Evolutionary conservation across 2,329 filamentous ascomycete genomes (phyloP).

Genomic region (Penicillium sp.): DNA sequence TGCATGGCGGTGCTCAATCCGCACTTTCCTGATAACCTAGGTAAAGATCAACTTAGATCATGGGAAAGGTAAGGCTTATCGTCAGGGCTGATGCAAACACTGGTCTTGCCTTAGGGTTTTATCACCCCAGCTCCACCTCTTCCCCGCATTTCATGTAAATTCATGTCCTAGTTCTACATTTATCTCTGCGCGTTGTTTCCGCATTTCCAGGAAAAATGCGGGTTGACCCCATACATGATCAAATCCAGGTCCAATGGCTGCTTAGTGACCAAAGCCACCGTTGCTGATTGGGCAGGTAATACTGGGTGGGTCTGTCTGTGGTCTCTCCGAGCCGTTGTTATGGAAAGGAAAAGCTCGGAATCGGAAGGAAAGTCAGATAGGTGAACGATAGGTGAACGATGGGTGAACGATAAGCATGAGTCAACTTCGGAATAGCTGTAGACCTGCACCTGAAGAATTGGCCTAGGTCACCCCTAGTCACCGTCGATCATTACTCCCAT

Average conservation of each 20-base stretch:
- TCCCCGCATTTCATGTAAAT: neutral
- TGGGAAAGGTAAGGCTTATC: neutral
- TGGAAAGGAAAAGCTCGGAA: neutral
- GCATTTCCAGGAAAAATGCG: neutral
- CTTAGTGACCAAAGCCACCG: neutral
- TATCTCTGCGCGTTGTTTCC: neutral
- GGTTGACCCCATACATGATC: neutral
- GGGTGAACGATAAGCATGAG: too few relatives aligned
- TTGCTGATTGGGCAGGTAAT: neutral
- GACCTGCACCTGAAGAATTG: too few relatives aligned
- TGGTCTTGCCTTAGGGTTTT: neutral
- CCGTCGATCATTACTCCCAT: too few relatives aligned
- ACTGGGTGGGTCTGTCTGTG: neutral
- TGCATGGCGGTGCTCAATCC: neutral
- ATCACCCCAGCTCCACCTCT: neutral
- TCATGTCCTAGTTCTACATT: neutral
- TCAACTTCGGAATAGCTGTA: too few relatives aligned
- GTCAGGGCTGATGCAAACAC: neutral
- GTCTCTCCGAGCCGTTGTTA: too few relatives aligned
- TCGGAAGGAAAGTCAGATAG: neutral
- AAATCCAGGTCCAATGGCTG: neutral
- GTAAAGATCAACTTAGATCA: neutral
- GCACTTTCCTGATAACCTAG: constrained; percentile 1
- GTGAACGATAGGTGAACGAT: too few relatives aligned
- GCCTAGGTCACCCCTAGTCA: too few relatives aligned